Base-by-base conservation (phyloP, 2,329 filamentous ascomycete species). In the Cladophialophora chaetospira region DNA sequence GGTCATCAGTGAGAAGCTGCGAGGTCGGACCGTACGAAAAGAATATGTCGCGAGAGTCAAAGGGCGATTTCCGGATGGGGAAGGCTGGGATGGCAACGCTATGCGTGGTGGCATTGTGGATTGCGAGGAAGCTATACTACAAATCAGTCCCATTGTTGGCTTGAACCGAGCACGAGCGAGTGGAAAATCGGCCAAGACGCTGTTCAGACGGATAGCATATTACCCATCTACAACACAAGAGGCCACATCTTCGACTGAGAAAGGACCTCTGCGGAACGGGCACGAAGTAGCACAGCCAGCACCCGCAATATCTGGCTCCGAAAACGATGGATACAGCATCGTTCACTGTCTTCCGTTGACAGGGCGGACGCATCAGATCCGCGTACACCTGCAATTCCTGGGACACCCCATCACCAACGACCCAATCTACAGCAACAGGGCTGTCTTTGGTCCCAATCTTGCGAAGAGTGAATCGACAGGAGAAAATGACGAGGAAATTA, bases 331-430 rank as follows among this genome's bases (percentile, higher is more conserved):
- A 31, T 97, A 97, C 74, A 96, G 91, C 25, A 91, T 99, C 63
- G 92, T 99, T 13, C 88, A 94, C 65, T 97, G 94, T 71, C 82
- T 96, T 55, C 94, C 94, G 0, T 83, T 97, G 25, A 99, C 94
- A 0, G 94, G 94, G 0, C 84, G 94, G 48, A 99, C 94, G 10
- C 94, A 99, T 69, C 94, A 99, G 72, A 82, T 99, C 46, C 86
- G 94, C 29, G 94, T 99, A 15, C 94, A 99, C 68, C 80, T 99
- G 13, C 94, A 99, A 70, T 96, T 90, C 71, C 79, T 99, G 3
- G 94, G 94, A 1, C 89, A 97, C 69, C 94, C 94, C 1, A 97
- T 99, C 65, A 87, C 91, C 63, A 99, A 99, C 71, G 94, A 99
- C 69, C 94, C 94, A 5, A 97, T 99, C 66, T 99, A 99, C 72